Conservation (phyloP, 164 flowering plant species). For the Akebia trifoliata region DNA sequence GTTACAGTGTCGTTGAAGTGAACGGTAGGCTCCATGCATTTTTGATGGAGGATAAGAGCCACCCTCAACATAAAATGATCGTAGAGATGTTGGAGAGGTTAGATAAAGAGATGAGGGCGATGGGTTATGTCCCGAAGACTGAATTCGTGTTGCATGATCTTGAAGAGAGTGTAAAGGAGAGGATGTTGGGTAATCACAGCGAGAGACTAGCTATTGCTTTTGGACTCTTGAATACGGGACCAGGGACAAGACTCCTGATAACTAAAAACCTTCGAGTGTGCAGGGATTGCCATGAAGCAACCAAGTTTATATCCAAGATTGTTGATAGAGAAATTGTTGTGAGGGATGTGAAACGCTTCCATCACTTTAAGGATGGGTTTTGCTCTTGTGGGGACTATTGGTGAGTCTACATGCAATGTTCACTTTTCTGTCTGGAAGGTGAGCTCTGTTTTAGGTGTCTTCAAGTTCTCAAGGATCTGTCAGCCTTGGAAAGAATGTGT, state of each 20-base stretch:
- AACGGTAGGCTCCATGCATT: conserved; percentile 24
- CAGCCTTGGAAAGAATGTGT: too few species aligned
- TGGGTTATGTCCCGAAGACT: conserved; percentile 28
- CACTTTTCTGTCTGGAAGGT: too few species aligned
- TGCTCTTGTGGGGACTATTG: conserved; percentile 24
- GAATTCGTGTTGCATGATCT: conserved; percentile 24
- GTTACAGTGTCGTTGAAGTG: conserved; percentile 23
- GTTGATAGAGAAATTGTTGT: conserved; percentile 20
- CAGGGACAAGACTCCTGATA: conserved; percentile 13
- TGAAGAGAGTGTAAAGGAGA: conserved; percentile 21
- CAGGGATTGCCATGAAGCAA: conserved; percentile 23
- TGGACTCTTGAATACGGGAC: conserved; percentile 19
- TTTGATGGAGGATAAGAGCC: conserved; percentile 26
- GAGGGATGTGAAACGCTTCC: conserved; percentile 24
- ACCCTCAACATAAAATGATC: conserved; percentile 21
- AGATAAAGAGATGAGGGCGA: conserved; percentile 20
- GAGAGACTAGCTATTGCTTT: conserved; percentile 28
- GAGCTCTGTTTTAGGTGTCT: too few species aligned
- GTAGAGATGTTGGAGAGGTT: conserved; percentile 16
- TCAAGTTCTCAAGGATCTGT: too few species aligned
- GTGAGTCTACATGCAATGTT: too few species aligned
- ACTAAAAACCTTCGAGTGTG: conserved; percentile 26
- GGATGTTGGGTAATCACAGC: conserved; percentile 24
- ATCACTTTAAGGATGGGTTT: too few species aligned
- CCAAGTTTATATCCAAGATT: conserved; percentile 22